Base-by-base conservation (phyloP, 805 yeast genomes). In the Schwanniomyces polymorphus region DNA sequence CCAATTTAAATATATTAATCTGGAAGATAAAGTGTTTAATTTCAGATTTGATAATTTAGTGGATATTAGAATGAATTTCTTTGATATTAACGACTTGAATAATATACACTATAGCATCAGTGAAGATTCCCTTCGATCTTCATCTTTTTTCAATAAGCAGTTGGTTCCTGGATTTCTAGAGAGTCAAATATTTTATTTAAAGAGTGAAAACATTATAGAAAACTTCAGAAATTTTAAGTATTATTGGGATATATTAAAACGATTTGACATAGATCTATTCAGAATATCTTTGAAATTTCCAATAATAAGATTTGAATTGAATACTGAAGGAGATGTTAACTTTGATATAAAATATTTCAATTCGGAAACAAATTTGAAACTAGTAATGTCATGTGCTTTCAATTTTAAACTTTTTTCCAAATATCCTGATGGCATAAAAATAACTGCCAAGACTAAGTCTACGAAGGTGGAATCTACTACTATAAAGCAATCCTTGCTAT, bases 281-380 rank as follows among this genome's bases (percentile, higher is more conserved):
- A 60, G 57, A 42, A 50, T 70, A 2, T 55, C 67, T 1, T 44
- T 68, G 27, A 55, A 55, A 47, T 65, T 54, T 42, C 76, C 75
- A 0, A 39, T 67, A 12, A 42, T 45, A 14, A 42, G 55, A 27
- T 40, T 47, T 5, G 48, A 47, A 10, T 10, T 43, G 2, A 34
- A 43, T 4, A 38, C 44, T 27, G 42, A 44, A 10, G 33, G 39
- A 18, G 34, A 18, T 11, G 12, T 64, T 2, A 29, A 39, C 5
- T 54, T 60, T 17, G 21, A 27, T 5, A 35, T 57, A 9, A 40
- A 49, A 23, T 63, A 60, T 45, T 60, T 49, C 41, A 54, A 55
- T 41, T 50, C 49, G 14, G 39, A 33, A 5, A 43, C 27, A 6
- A 53, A 49, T 31, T 54, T 50, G 35, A 61, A 60, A 44, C 43